A percentile compares a stretch with the other conserved stretches of the same genome.
These are phyloP conservation scores for Clarireedia homoeocarpa DNA, from an alignment of 2,329 filamentous ascomycete species.

Conservation along the genomic window DNA sequence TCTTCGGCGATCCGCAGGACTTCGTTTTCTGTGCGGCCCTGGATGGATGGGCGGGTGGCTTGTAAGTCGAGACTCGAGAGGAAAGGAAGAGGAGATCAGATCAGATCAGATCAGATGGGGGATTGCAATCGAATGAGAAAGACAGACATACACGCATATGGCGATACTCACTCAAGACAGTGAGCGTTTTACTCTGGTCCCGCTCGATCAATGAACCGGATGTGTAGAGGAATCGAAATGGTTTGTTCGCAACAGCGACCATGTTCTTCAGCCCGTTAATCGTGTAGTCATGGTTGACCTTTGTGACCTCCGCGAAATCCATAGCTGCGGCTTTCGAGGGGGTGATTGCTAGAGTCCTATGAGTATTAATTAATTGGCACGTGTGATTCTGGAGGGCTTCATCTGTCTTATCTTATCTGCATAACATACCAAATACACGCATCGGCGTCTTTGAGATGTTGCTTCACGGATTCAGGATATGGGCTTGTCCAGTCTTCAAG, in stretches of 20 bases:
- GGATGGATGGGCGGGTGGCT: no score
- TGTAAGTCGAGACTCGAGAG: not conserved
- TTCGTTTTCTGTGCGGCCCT: conserved; percentile 32
- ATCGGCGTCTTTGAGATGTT: conserved; percentile 27
- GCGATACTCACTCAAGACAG: conserved; percentile 33
- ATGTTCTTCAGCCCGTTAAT: conserved; percentile 31
- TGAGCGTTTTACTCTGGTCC: conserved; percentile 37
- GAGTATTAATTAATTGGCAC: not conserved
- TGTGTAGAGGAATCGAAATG: conserved; percentile 42
- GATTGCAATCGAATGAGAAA: not conserved
- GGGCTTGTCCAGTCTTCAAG: conserved; percentile 26
- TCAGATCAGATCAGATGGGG: not conserved
- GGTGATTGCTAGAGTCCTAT: conserved; percentile 37
- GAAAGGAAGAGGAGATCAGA: not conserved
- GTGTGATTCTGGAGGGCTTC: no score
- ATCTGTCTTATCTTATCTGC: no score
- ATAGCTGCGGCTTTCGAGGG: conserved; percentile 29
- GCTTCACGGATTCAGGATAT: conserved; percentile 29
- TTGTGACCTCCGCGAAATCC: conserved; percentile 31
- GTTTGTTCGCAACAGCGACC: conserved; percentile 17
- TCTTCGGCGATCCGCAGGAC: conserved; percentile 36
- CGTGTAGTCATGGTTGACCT: conserved; percentile 35
- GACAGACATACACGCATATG: conserved; percentile 37
- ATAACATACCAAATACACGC: conserved; percentile 32
- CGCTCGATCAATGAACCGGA: conserved; percentile 38